These are phyloP conservation scores for Scytalidium lignicola DNA, from an alignment of 2,329 filamentous ascomycete species.

Conservation along the genomic window DNA sequence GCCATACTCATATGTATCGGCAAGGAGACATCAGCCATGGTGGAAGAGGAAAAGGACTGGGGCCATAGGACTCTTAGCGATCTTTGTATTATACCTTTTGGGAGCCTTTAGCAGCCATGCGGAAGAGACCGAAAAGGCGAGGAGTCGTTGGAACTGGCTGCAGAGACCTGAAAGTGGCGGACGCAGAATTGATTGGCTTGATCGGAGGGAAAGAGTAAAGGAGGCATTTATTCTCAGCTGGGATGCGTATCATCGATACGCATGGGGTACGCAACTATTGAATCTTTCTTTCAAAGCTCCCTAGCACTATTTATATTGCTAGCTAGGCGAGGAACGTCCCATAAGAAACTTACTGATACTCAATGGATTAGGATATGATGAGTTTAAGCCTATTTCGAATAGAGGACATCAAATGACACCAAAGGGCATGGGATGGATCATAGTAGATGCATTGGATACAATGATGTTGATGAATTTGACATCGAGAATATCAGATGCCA, in stretches of 20 bases:
- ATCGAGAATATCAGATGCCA: constrained; percentile 72
- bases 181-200: constrained; percentile 63
- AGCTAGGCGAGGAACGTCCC: background rate
- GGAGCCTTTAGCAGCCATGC: constrained; percentile 47
- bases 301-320: background rate
- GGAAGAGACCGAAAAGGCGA: constrained; percentile 26
- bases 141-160: constrained; percentile 53
- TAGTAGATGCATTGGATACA: constrained; percentile 91
- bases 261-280: constrained; percentile 65
- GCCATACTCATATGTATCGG: constrained; percentile 68
- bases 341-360: constrained; percentile 22
- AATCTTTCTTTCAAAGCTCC: background rate
- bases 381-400: constrained; percentile 80
- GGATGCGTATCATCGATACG: constrained; percentile 87
- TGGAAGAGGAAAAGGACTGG: constrained; percentile 61
- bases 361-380: constrained; percentile 61
- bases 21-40: constrained; percentile 52
- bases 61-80: constrained; percentile 45
- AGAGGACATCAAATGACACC: constrained; percentile 77
- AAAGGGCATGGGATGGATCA: constrained; percentile 94
- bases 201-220: constrained; percentile 73
- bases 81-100: constrained; percentile 64
- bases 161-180: constrained; percentile 40
- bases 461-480: constrained; percentile 98
- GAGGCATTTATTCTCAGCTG: constrained; percentile 90